Conservation (phyloP, 192 early-diverging fungal species). For the Coemansia sp. region DNA sequence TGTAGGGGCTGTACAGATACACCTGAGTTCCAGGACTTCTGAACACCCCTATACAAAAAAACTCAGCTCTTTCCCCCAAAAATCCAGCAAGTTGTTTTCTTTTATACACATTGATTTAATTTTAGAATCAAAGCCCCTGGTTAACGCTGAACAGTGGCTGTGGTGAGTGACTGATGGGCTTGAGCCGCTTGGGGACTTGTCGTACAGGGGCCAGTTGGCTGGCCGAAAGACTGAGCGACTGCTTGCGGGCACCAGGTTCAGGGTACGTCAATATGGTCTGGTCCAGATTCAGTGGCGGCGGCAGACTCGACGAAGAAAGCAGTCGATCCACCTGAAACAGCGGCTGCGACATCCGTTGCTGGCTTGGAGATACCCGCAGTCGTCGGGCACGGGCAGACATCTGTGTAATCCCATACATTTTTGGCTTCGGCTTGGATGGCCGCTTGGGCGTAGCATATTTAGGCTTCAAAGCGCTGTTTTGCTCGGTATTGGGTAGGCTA, state of each 20-base stretch:
- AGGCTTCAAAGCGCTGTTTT: not conserved
- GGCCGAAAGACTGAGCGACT: not conserved
- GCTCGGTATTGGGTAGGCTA: not conserved
- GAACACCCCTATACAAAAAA: too few relatives aligned
- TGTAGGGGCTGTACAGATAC: too few relatives aligned
- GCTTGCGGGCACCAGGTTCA: too few relatives aligned
- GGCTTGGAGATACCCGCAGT: constrained; percentile 19
- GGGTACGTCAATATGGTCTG: constrained; percentile 16
- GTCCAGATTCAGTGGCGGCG: constrained; percentile 21
- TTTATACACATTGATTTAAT: too few relatives aligned
- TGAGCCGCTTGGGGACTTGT: not conserved
- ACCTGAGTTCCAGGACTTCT: too few relatives aligned
- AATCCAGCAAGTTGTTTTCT: too few relatives aligned
- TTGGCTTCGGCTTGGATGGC: not conserved
- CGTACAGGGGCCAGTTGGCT: constrained; percentile 2
- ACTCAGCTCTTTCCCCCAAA: too few relatives aligned
- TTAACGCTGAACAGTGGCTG: not conserved
- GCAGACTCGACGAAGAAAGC: not conserved
- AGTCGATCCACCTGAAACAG: constrained; percentile 5
- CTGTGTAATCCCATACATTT: constrained; percentile 16
- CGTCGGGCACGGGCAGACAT: constrained; percentile 20
- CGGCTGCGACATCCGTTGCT: not conserved
- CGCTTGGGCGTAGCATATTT: too few relatives aligned
- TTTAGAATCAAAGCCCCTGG: too few relatives aligned
- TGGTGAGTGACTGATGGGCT: not conserved